Percentiles rank a stretch among this genome's conserved stretches.
These are phyloP conservation scores for Lasiosphaeria miniovina DNA, from an alignment of 495 filamentous ascomycete genomes.

Conservation along the genomic window DNA sequence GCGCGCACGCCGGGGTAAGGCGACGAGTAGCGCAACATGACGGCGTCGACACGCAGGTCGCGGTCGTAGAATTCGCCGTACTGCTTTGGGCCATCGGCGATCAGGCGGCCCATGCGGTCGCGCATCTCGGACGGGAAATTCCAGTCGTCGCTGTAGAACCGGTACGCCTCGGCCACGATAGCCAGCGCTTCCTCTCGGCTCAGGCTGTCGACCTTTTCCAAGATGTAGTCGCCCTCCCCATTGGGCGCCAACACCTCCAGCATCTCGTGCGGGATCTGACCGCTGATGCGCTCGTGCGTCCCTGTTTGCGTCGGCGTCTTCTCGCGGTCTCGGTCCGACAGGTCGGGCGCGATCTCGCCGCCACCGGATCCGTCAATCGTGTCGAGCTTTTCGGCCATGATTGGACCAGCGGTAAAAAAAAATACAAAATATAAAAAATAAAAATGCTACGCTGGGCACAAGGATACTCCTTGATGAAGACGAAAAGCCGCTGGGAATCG, in stretches of 20 bases:
- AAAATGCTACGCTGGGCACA: not conserved
- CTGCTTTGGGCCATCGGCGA: constrained; percentile 26
- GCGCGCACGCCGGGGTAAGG: constrained; percentile 49
- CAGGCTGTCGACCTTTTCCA: constrained; percentile 38
- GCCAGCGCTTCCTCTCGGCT: constrained; percentile 34
- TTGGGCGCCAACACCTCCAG: constrained; percentile 38
- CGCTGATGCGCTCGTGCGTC: constrained; percentile 16
- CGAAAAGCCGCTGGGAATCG: too few relatives aligned
- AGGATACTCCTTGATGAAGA: too few relatives aligned
- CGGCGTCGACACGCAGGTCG: constrained; percentile 36
- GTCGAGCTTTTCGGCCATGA: constrained; percentile 16
- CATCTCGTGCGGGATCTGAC: constrained; percentile 34
- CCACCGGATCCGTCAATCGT: constrained; percentile 10
- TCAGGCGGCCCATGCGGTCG: constrained; percentile 29
- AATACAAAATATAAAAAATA: not conserved
- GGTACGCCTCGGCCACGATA: constrained; percentile 30
- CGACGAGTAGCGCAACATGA: constrained; percentile 38
- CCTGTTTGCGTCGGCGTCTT: constrained; percentile 20
- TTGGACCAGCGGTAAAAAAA: not conserved
- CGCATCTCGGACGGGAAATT: constrained; percentile 37
- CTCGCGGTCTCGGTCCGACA: constrained; percentile 27
- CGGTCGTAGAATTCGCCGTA: constrained; percentile 39
- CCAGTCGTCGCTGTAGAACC: constrained; percentile 38
- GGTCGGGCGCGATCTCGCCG: constrained; percentile 12
- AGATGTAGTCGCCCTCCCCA: constrained; percentile 37